Percentiles rank a stretch among this genome's conserved stretches.
Evolutionary conservation across 306 rosid genomes (phyloP).

Genomic region (Mucuna pruriens): DNA sequence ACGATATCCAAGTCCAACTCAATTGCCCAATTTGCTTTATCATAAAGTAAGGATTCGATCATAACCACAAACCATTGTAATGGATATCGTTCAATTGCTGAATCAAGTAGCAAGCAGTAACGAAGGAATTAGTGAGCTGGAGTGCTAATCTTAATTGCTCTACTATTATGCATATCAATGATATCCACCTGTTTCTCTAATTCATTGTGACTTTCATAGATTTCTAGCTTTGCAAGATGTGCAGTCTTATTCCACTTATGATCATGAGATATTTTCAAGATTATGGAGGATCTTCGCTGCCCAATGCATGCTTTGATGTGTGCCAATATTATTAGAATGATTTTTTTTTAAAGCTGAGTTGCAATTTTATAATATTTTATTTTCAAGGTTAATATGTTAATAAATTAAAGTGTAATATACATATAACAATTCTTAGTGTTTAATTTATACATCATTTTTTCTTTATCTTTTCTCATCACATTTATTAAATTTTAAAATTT

Average conservation of each 20-base stretch:
- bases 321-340: no score
- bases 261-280: background rate
- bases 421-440: no score
- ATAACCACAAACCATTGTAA: background rate
- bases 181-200: background rate
- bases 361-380: no score
- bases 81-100: background rate
- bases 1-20: background rate
- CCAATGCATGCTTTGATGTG: background rate
- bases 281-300: background rate
- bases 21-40: background rate
- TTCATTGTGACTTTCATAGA: background rate
- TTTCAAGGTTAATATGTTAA: no score
- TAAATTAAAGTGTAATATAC: no score
- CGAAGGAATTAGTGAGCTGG: background rate
- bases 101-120: background rate
- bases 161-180: background rate
- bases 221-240: background rate
- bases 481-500: no score
- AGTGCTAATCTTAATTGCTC: background rate
- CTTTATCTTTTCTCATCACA: no score
- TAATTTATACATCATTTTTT: no score
- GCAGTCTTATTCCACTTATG: background rate
- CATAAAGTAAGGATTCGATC: background rate
- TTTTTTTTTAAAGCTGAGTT: no score